phyloP scores from a whole-genome alignment of 257 asterid genomes.

The Plantago ovata region DNA sequence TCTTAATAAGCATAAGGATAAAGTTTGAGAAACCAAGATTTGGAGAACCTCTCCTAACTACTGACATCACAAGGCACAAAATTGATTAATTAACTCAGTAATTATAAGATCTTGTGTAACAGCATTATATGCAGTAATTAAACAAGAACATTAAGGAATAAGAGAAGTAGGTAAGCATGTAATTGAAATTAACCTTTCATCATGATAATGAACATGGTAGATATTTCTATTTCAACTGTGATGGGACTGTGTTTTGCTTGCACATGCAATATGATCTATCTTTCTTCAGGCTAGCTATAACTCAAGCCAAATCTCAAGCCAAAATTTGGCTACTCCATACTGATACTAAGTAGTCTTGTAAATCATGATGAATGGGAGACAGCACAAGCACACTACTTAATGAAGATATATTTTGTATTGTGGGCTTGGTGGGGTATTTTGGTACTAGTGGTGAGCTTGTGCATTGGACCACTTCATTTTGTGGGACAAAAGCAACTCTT shows the following conservation, averaged over 20 bases:
- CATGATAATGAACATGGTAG: neutral
- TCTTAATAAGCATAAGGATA: too few relatives aligned
- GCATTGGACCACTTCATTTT: slow-evolving; percentile 49
- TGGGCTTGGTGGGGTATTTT: neutral
- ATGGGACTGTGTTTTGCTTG: neutral
- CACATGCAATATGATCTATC: slow-evolving; percentile 2
- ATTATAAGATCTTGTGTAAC: neutral
- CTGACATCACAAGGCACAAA: too few relatives aligned
- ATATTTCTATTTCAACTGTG: neutral
- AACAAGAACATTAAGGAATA: neutral
- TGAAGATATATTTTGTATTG: too few relatives aligned
- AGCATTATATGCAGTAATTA: neutral
- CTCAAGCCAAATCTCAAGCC: too few relatives aligned
- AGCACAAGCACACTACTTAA: slow-evolving; percentile 57
- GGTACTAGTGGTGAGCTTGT: slow-evolving; percentile 30
- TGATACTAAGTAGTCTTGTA: too few relatives aligned
- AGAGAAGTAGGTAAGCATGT: neutral
- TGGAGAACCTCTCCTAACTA: too few relatives aligned
- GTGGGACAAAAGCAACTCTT: slow-evolving; percentile 39
- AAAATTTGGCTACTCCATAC: too few relatives aligned
- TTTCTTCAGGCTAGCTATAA: neutral
- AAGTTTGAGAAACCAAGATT: too few relatives aligned
- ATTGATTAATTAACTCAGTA: neutral
- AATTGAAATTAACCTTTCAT: neutral
- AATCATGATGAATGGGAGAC: slow-evolving; percentile 52